Percentiles rank a stretch among this genome's conserved stretches.
phyloP scores from a whole-genome alignment of 306 rosid genomes.

The Lotus japonicus region DNA sequence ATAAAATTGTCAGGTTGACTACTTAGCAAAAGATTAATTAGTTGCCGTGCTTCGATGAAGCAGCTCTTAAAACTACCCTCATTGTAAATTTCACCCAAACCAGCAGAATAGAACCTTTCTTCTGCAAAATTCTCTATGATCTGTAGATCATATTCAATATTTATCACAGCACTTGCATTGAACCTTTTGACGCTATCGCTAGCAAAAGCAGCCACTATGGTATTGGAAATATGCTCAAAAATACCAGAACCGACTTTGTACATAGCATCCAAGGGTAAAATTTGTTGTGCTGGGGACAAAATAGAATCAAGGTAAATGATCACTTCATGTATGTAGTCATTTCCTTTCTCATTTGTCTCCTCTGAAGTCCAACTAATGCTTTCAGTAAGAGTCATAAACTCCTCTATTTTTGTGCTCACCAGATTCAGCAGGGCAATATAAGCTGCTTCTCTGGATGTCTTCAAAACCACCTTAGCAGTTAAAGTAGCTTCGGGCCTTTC shows the following conservation, averaged over 20 bases:
- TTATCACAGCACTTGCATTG: constrained; percentile 55
- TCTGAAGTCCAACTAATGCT: constrained; percentile 72
- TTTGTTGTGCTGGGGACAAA: constrained; percentile 75
- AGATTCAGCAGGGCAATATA: constrained; percentile 53
- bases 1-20: constrained; percentile 90
- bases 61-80: constrained; percentile 62
- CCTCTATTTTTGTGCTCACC: constrained; percentile 60
- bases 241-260: constrained; percentile 76
- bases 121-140: constrained; percentile 77
- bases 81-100: constrained; percentile 60
- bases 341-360: constrained; percentile 51
- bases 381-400: constrained; percentile 56
- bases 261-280: constrained; percentile 73
- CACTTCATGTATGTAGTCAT: constrained; percentile 72
- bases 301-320: constrained; percentile 64
- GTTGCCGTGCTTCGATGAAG: constrained; percentile 70
- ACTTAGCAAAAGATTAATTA: constrained; percentile 72
- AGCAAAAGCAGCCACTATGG: constrained; percentile 60
- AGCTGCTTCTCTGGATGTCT: constrained; percentile 75
- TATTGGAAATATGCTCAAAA: constrained; percentile 70
- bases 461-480: constrained; percentile 66
- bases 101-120: constrained; percentile 60
- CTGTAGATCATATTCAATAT: constrained; percentile 54
- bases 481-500: constrained; percentile 72
- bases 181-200: constrained; percentile 78